Evolutionary conservation across 352 stramenopile species (phyloP).

Genomic region (Plasmopara halstedii): DNA sequence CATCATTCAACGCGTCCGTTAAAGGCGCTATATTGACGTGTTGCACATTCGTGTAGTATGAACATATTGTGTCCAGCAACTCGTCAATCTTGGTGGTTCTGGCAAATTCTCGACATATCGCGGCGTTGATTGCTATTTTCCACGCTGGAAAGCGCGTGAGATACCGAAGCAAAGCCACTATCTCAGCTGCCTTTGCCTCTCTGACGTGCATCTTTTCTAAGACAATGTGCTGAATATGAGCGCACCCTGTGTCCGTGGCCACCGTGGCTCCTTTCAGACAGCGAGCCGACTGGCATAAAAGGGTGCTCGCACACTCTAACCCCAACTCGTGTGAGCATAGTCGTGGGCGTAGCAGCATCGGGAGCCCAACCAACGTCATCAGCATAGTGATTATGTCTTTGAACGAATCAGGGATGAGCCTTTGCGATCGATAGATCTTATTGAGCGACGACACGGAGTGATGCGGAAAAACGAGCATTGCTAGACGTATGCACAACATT

Average conservation of each 20-base stretch:
- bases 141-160: slow-evolving; percentile 70
- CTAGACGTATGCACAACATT: slow-evolving; percentile 74
- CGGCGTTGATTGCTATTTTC: slow-evolving; percentile 71
- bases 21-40: slow-evolving; percentile 2
- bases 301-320: slow-evolving; percentile 57
- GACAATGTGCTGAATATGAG: slow-evolving; percentile 20
- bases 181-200: slow-evolving; percentile 52
- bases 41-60: slow-evolving; percentile 55
- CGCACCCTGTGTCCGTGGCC: slow-evolving; percentile 23
- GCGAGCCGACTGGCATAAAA: slow-evolving; percentile 51
- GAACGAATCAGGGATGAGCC: slow-evolving; percentile 14
- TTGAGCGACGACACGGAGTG: slow-evolving; percentile 74
- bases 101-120: slow-evolving; percentile 40
- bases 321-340: slow-evolving; percentile 78
- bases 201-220: slow-evolving; percentile 50
- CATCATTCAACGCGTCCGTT: slow-evolving; percentile 1
- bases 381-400: slow-evolving; percentile 47
- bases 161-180: slow-evolving; percentile 59
- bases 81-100: slow-evolving; percentile 43
- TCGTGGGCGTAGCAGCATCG: slow-evolving; percentile 52
- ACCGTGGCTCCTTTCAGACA: slow-evolving; percentile 52
- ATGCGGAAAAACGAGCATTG: slow-evolving; percentile 75
- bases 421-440: slow-evolving; percentile 40
- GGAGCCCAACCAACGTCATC: slow-evolving; percentile 55
- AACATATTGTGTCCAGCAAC: slow-evolving; percentile 52